Base-by-base conservation (phyloP, 2,329 filamentous ascomycete species). In the Cladosporium halotolerans region DNA sequence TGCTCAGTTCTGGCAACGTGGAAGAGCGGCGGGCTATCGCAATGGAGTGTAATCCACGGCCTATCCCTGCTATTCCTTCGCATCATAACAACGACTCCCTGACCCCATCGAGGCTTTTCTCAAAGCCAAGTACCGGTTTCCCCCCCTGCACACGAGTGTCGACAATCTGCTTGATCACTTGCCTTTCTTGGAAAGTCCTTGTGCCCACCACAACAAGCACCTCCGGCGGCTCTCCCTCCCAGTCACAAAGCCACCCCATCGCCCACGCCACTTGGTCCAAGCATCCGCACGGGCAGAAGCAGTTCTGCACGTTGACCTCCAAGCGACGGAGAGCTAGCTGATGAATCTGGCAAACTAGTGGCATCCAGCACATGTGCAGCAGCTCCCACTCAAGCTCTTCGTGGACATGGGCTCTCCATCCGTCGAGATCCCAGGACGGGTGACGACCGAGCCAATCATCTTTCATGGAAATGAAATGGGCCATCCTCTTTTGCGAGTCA, bases 301-400 rank as follows among this genome's bases (percentile, higher is more conserved):
- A 53, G 4, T 53, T 53, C 38, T 53, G 51, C 36, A 53, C 43
- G 18, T 47, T 53, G 9, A 53, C 51, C 31, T 53, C 51, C 10
- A 53, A 44, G 16, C 42, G 16, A 4, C 34, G 23, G 6, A 53
- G 9, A 2, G n/a, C 23, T n/a, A 53, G 23, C 43, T 46, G 39
- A 11, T 53, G 51, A 23, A 53, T 23, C 31, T 53, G 51, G 33
- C 28, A 47, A 13, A 47, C 45, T 11, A 53, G 38, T 14, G 43
- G 43, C 43, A 53, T 46, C 51, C 51, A 53, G 51, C 43, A 42
- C 28, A 39, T 47, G 44, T 53, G 51, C 38, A 46, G 43, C 38
- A 53, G 8, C 3, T 53, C 45, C 51, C 51, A 53, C 44, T 53
- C 51, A n/a, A 53, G 42, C n/a, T 53, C 43, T 7, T 34, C 6